A percentile compares a stretch with the other conserved stretches of the same genome.
These are phyloP conservation scores for Lumnitzera racemosa DNA, from an alignment of 345 rosid species.

Conservation along the genomic window DNA sequence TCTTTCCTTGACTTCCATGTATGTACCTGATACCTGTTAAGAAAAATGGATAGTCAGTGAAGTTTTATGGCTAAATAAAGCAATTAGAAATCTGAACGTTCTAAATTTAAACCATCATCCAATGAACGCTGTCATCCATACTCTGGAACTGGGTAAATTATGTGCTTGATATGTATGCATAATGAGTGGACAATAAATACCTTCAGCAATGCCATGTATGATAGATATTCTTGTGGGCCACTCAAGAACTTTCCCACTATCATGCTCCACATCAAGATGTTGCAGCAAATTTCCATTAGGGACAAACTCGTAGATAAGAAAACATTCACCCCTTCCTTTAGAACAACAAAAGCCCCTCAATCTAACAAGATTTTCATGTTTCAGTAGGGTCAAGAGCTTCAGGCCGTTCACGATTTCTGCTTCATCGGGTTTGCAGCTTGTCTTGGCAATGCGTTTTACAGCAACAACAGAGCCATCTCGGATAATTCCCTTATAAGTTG, in stretches of 20 bases:
- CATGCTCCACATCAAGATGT: slow-evolving; percentile 63
- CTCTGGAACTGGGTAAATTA: too few relatives aligned
- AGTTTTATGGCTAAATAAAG: too few relatives aligned
- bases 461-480: slow-evolving; percentile 81
- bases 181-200: slow-evolving; percentile 22
- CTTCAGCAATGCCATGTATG: slow-evolving; percentile 79
- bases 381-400: slow-evolving; percentile 58
- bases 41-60: background rate
- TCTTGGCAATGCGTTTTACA: slow-evolving; percentile 69
- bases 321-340: slow-evolving; percentile 87
- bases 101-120: too few relatives aligned
- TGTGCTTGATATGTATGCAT: too few relatives aligned
- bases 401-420: slow-evolving; percentile 74
- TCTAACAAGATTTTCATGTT: slow-evolving; percentile 71
- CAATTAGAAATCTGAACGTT: too few relatives aligned
- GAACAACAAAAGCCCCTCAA: slow-evolving; percentile 95
- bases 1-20: slow-evolving; percentile 59
- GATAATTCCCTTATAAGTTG: slow-evolving; percentile 68
- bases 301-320: slow-evolving; percentile 77
- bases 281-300: slow-evolving; percentile 72
- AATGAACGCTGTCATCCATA: too few relatives aligned
- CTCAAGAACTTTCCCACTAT: slow-evolving; percentile 57
- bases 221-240: slow-evolving; percentile 81
- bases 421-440: slow-evolving; percentile 82
- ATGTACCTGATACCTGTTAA: slow-evolving; percentile 66